Percentiles rank a stretch among this genome's conserved stretches.
Conservation (phyloP, 257 asterid species). For the Solanum paucissectum region DNA sequence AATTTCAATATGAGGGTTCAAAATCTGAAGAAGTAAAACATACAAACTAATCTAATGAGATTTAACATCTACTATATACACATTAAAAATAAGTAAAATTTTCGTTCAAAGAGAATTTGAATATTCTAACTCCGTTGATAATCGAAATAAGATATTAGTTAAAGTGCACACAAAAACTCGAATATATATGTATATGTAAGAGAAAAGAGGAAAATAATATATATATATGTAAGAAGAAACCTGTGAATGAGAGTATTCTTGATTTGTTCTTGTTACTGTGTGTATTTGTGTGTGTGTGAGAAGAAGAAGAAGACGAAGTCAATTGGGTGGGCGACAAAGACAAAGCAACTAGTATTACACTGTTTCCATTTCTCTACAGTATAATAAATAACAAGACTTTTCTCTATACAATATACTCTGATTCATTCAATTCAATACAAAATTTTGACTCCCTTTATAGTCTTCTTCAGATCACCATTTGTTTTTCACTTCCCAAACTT, state of each 20-base stretch:
- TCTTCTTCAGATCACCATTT: not conserved
- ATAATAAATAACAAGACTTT: not conserved
- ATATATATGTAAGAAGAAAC: not conserved
- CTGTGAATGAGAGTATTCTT: not conserved
- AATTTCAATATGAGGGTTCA: rapidly evolving
- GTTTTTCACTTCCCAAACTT: not conserved
- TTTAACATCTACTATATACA: too few species aligned
- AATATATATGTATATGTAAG: too few species aligned
- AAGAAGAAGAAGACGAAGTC: not conserved
- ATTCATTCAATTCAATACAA: not conserved
- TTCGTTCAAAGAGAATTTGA: too few species aligned
- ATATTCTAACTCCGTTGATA: too few species aligned
- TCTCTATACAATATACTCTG: not conserved
- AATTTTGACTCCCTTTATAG: not conserved
- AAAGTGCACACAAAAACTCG: too few species aligned
- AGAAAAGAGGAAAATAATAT: not conserved
- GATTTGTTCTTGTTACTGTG: not conserved
- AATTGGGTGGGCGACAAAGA: not conserved
- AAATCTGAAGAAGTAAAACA: too few species aligned
- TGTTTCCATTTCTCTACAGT: not conserved
- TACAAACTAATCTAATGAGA: too few species aligned
- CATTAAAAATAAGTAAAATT: too few species aligned
- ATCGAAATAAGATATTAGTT: too few species aligned
- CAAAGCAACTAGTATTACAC: not conserved
- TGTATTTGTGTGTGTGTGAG: not conserved